Base-by-base conservation (phyloP, 2,329 filamentous ascomycete species). In the Fusarium stilboides region DNA sequence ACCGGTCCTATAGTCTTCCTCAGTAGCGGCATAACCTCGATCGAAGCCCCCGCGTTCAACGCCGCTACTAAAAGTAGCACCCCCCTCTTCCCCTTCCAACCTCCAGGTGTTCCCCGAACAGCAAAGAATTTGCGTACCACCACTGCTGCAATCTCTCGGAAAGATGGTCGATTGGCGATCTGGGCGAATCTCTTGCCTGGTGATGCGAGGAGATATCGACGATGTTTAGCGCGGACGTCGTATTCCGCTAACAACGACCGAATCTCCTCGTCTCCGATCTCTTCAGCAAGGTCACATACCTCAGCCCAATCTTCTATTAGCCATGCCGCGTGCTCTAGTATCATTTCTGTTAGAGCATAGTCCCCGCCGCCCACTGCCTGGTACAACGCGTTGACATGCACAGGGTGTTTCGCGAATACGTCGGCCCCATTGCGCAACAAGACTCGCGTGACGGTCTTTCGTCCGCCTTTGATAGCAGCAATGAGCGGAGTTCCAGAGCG, bases 271-370 rank as follows among this genome's bases (percentile, higher is more conserved):
- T 49, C 45, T 5, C 45, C 45, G 10, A 33, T 49, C 19, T 49
- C 45, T 14, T 24, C 45, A 7, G 19, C 45, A n/a, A 49, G 22
- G 20, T 49, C 45, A 15, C 31, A 36, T 5, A 49, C 31, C 13
- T 49, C 45, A 17, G 19, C 45, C 45, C 45, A 49, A 19, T 49
- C 45, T 15, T 49, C 45, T 2, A 49, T 49, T 31, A 49, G 9
- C 45, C 45, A 49, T n/a, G 31, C 45, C 8, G 31, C 31, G 17
- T 49, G 45, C 13, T 49, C 45, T 3, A 49, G 31, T 14, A 49
- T 31, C 45, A 49, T 49, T 31, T 49, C 45, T 28, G 33, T 20
- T 37, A 37, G 34, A 28, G 45, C 45, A 17, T 49, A 49, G 20
- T 49, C 45, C 10, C 31, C 22, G 33, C 24, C 31, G 10, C 45